These are phyloP conservation scores for Boletellus sp. DNA, from an alignment of 1,284 basidiomycete genomes.

Conservation along the genomic window DNA sequence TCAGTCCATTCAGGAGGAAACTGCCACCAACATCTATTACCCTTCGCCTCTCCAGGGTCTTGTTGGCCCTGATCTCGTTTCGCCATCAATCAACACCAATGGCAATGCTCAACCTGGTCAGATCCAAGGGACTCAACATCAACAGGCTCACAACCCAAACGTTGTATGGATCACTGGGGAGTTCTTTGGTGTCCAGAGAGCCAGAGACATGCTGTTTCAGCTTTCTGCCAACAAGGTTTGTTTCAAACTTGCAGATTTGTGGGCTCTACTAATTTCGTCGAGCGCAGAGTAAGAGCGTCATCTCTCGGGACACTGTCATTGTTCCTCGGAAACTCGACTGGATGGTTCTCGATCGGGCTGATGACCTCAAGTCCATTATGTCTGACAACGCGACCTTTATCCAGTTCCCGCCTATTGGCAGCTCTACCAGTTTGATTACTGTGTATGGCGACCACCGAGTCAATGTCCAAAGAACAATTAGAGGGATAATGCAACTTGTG, in stretches of 20 bases:
- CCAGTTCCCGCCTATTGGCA: conserved; percentile 88
- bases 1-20: conserved; percentile 95
- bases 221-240: conserved; percentile 83
- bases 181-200: conserved; percentile 93
- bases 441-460: conserved; percentile 95
- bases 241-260: background rate
- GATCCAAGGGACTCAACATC: conserved; percentile 19
- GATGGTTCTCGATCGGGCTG: conserved; percentile 91
- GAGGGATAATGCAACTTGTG: conserved; percentile 93
- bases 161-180: conserved; percentile 96
- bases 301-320: conserved; percentile 91
- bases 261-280: background rate
- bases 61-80: conserved; percentile 58
- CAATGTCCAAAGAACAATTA: conserved; percentile 92
- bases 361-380: conserved; percentile 91
- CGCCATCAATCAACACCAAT: conserved; percentile 35
- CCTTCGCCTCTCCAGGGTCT: conserved; percentile 89
- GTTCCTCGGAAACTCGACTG: conserved; percentile 96
- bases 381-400: conserved; percentile 96
- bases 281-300: conserved; percentile 81
- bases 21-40: conserved; percentile 94
- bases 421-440: conserved; percentile 87
- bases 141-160: conserved; percentile 56
- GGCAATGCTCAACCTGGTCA: conserved; percentile 25
- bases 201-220: conserved; percentile 92